Base-by-base conservation (phyloP, 495 filamentous ascomycete genomes). In the Neurospora pannonica region DNA sequence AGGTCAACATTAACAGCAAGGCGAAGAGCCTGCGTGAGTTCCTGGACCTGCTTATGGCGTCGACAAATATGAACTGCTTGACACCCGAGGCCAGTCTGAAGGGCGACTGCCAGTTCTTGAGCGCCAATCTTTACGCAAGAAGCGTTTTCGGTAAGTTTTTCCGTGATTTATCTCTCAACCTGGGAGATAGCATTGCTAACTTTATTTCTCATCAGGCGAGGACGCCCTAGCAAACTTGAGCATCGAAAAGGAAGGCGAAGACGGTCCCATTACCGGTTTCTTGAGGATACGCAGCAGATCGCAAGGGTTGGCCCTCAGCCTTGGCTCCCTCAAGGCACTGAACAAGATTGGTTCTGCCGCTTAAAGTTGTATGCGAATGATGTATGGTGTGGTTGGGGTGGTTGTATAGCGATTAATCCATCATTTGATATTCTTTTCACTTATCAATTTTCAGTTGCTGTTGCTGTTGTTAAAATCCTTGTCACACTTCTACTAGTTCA, bases 1-100 rank as follows among this genome's bases (percentile, higher is more conserved):
- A 99, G 89, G 96, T 99, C 79, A 98, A 98, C 85, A 98, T 98
- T 85, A 97, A 97, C 83, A 94, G 92, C 76, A 97, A 98, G 86
- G 94, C 94, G 76, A 97, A 97, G 88, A 92, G 86, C 38, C 86
- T 99, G 71, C 89, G 97, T 69, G 95, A 97, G 11, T 99, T 98
- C 89, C 85, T 99, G 73, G 90, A 93, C 77, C 92, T 97, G 79
- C 86, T 99, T 77, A 98, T 98, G 97, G 93, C 94, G 62, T 94
- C 91, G 81, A 99, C 97, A 70, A 98, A 98, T 81, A 99, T 99
- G 97, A 94, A 91, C 77, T 98, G 97, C 83, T 84, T 99, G 81
- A 98, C 97, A 9, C 97, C 97, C 13, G 97, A 98, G 80, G 95
- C 95, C 34, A 95, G 93, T 40, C 89, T 99, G 82, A 94, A 97